phyloP scores from a whole-genome alignment of 139 green algal genomes.

The Closterium sp. region DNA sequence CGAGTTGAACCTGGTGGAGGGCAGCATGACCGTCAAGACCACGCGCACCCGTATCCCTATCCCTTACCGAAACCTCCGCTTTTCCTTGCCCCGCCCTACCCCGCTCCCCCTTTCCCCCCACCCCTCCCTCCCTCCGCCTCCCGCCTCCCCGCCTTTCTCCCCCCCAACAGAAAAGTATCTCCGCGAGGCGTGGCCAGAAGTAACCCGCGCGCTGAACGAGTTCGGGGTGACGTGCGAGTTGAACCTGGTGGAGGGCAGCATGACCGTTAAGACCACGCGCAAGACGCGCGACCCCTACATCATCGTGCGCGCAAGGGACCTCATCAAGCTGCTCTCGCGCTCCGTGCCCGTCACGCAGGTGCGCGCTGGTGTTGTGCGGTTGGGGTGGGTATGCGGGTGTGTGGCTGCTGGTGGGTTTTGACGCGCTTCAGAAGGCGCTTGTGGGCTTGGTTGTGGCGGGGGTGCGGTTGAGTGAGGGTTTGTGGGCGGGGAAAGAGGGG shows the following conservation, averaged over 20 bases:
- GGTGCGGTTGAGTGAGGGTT: too few species aligned
- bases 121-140: background rate
- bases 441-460: too few species aligned
- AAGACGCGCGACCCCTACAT: slow-evolving; percentile 98
- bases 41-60: too few species aligned
- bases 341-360: slow-evolving; percentile 86
- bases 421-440: too few species aligned
- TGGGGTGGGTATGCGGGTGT: too few species aligned
- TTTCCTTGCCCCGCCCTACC: too few species aligned
- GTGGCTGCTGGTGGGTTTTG: too few species aligned
- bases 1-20: slow-evolving; percentile 97
- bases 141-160: background rate
- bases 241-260: slow-evolving; percentile 95
- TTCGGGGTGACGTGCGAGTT: slow-evolving; percentile 82
- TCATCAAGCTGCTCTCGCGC: slow-evolving; percentile 97
- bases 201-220: slow-evolving; percentile 89
- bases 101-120: background rate
- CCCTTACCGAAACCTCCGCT: too few species aligned
- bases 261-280: slow-evolving; percentile 95
- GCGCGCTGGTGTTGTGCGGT: slow-evolving; percentile 16
- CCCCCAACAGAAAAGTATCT: slow-evolving; percentile 86
- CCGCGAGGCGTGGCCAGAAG: slow-evolving; percentile 89
- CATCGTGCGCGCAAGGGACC: slow-evolving; percentile 96
- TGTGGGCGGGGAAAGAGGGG: too few species aligned
- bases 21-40: slow-evolving; percentile 94